Evolutionary conservation across 192 early-diverging fungal genomes (phyloP), one percentile per base, ranked within the genome.

Genomic region (Backusella macrospora): DNA sequence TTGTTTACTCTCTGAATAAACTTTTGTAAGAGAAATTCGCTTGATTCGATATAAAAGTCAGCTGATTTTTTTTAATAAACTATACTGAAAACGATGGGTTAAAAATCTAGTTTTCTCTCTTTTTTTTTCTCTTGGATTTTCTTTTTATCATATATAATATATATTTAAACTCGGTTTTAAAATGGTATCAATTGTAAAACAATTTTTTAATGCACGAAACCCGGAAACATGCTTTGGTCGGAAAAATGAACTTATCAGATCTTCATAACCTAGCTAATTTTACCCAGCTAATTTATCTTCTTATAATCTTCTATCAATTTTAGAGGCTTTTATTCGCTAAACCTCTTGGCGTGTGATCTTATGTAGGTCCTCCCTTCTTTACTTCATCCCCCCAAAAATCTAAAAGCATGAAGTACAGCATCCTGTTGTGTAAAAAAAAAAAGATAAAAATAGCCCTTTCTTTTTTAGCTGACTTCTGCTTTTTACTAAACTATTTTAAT

Each of bases 171-270:
- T 59, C 52, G 52, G 52, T 59, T 59, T 59, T 59, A 59, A 59
- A 59, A 26, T 59, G 10, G 52, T 59, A 59, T 26, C 8, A 23
- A 10, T 59, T 59, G 52, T 59, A 59, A 59, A 59, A 59, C 52
- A 59, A 34, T 34, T 34, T 59, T 59, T 59, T 26, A 59, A 59
- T 59, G 52, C 52, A 59, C 52, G 52, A 59, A 59, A 12, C 4
- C 10, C 45, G 45, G 45, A 59, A 59, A 23, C 23, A 59, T 59
- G 21, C 9, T 59, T 49, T 21, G 21, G 52, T 26, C 52, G 21
- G 52, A 59, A 59, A 59, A 59, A 59, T 59, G 52, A 21, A 59
- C 52, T 59, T 59, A 59, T 59, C 52, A 59, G 52, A 59, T 59
- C 52, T 59, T 59, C 26, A 18, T 59, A 59, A 5, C 52, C 52